Evolutionary conservation across 2,329 filamentous ascomycete species (phyloP), one percentile per base, ranked within the genome.

Genomic region (Penicillium sp.): DNA sequence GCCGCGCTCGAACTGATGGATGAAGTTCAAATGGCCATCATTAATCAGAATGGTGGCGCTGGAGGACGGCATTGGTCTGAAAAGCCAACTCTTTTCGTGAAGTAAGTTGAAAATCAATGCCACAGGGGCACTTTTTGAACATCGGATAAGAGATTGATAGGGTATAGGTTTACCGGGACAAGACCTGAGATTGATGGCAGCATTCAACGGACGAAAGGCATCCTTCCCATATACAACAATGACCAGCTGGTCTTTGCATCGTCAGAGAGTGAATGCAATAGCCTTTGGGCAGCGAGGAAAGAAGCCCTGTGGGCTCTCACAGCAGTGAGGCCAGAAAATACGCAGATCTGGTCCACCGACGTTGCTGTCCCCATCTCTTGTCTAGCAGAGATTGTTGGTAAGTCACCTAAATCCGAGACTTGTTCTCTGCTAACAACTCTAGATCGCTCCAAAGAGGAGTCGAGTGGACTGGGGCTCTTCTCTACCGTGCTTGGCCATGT

Each of bases 401-500:
- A 36, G 63, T 40, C 15, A 3, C 7, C 7, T 5, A 1, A 15
- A 3, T 1, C 10, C 0, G 18, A 14, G 18, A 19, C 2, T 29
- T 19, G 2, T 2, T 6, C 16, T 33, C 35, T 40, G 31, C 55
- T 61, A 31, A 56, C 27, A 4, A 2, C 32, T n/a, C 28, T 77
- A 72, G 89, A 94, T 62, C 74, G 88, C 29, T 90, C 86, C 48
- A 94, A 95, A 70, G 86, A 87, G 60, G 87, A 94, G 58, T 83
- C 94, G 76, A 86, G 91, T 57, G 81, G 87, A 8, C 74, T 95
- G 7, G 88, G 87, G 0, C 70, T 95, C 2, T 94, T 95, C 61
- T 87, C 88, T 1, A 89, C 84, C 56, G 86, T 94, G 18, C 72
- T 96, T 3, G 90, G 90, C 3, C 90, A 96, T 59, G 84, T 96